Percentiles rank a stretch among this genome's conserved stretches.
Conservation (phyloP, 148 eudicot genomes). For the Chenopodium quinoa region DNA sequence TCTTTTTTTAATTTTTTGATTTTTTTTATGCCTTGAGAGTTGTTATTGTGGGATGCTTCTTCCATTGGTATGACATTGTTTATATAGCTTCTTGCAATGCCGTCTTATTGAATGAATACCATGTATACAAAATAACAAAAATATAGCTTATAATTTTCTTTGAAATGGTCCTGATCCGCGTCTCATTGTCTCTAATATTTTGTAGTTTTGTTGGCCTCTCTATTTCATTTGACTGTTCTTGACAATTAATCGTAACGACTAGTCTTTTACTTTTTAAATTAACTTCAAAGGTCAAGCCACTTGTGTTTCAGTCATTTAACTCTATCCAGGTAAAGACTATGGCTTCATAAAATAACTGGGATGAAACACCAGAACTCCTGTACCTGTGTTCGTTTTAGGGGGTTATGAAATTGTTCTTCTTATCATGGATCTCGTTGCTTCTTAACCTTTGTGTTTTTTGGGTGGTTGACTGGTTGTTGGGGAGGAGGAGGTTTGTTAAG, state of each 20-base stretch:
- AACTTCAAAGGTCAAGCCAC: not conserved
- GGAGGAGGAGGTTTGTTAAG: not conserved
- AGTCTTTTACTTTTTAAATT: not conserved
- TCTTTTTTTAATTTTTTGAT: not conserved
- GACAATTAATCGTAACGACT: not conserved
- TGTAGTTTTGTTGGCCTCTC: not conserved
- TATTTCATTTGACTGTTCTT: not conserved
- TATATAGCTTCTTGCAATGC: constrained; percentile 33
- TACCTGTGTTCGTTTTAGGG: not conserved
- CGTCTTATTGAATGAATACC: not conserved
- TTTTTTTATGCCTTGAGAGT: not conserved
- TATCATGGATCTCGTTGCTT: not conserved
- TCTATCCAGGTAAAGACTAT: not conserved
- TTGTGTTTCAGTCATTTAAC: not conserved
- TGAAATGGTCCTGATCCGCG: constrained; percentile 14
- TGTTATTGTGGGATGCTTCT: constrained; percentile 11
- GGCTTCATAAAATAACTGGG: not conserved
- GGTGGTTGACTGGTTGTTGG: not conserved
- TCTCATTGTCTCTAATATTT: not conserved
- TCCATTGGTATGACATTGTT: constrained; percentile 11
- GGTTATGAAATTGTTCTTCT: not conserved
- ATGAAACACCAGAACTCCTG: not conserved
- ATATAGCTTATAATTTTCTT: constrained; percentile 7
- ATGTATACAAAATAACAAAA: not conserved
- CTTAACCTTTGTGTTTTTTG: not conserved